These are phyloP conservation scores for Monilinia fructicola DNA, from an alignment of 2,329 filamentous ascomycete genomes.

Conservation along the genomic window DNA sequence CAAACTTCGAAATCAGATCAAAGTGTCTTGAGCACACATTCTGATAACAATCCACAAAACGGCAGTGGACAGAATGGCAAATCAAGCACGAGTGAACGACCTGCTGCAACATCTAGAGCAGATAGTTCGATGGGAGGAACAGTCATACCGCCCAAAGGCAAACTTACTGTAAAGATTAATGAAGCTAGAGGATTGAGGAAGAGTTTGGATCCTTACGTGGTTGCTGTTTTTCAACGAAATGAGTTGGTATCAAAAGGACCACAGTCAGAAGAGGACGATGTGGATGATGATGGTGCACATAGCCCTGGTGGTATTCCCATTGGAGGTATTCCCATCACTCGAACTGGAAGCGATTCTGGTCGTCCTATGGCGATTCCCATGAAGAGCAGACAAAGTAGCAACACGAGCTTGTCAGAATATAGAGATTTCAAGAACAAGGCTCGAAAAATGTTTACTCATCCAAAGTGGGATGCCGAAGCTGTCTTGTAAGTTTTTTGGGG, in stretches of 20 bases:
- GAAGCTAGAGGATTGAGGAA: slow-evolving; percentile 81
- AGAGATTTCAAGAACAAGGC: slow-evolving; percentile 58
- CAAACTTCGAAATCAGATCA: slow-evolving; percentile 53
- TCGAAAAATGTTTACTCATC: slow-evolving; percentile 67
- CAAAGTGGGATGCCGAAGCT: slow-evolving; percentile 94
- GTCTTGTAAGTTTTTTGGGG: slow-evolving; percentile 80
- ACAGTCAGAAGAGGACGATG: slow-evolving; percentile 58
- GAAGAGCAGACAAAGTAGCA: slow-evolving; percentile 94
- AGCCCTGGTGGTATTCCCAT: slow-evolving; percentile 45
- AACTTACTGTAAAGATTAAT: slow-evolving; percentile 82
- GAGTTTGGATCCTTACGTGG: slow-evolving; percentile 88
- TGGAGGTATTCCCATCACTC: slow-evolving; percentile 61
- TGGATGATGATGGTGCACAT: slow-evolving; percentile 59
- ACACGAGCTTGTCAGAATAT: slow-evolving; percentile 75
- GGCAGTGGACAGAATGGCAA: slow-evolving; percentile 40
- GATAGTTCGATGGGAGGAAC: slow-evolving; percentile 52
- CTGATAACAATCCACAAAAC: slow-evolving; percentile 44
- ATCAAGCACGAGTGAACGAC: slow-evolving; percentile 38
- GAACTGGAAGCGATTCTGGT: slow-evolving; percentile 77
- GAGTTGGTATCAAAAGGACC: slow-evolving; percentile 92
- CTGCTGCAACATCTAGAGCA: slow-evolving; percentile 36
- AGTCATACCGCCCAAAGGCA: slow-evolving; percentile 75
- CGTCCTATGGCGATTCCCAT: slow-evolving; percentile 90
- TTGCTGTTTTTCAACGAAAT: slow-evolving; percentile 94
- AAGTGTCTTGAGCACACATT: slow-evolving; percentile 41